Conservation (phyloP, 2,329 filamentous ascomycete genomes). For the Capronia coronata region DNA sequence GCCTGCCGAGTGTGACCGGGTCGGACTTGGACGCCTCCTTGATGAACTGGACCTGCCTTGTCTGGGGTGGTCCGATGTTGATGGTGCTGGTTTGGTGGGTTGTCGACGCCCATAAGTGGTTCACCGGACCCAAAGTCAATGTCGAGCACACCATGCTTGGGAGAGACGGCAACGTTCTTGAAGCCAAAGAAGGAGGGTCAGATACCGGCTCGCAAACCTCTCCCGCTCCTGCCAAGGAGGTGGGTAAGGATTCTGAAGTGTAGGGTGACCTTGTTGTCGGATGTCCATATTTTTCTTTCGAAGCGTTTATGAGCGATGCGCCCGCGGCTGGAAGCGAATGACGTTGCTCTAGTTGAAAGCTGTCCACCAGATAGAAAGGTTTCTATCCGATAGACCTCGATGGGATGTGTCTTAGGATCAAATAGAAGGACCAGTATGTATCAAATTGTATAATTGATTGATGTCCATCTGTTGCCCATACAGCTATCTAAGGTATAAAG, state of each 20-base stretch:
- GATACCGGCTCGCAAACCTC: constrained; percentile 14
- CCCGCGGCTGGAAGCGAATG: no score
- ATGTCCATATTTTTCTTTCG: neutral
- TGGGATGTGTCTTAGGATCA: no score
- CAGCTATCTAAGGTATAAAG: no score
- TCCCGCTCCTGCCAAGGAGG: constrained; percentile 3
- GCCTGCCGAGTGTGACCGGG: constrained; percentile 55
- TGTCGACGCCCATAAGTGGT: constrained; percentile 33
- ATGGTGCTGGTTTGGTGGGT: constrained; percentile 31
- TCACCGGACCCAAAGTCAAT: constrained; percentile 34
- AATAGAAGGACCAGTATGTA: no score
- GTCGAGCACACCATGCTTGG: constrained; percentile 39
- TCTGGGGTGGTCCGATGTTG: constrained; percentile 33
- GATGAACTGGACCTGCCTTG: constrained; percentile 34
- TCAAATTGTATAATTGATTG: no score
- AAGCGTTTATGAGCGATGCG: neutral
- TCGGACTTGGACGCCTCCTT: constrained; percentile 56
- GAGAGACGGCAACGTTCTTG: constrained; percentile 35
- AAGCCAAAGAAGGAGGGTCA: constrained; percentile 29
- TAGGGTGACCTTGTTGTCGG: neutral
- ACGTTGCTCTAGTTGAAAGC: no score
- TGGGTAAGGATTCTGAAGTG: constrained; percentile 13
- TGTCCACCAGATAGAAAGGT: no score
- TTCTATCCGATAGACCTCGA: no score
- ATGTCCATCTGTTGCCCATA: no score